Base-by-base conservation (phyloP, 345 rosid species). In the Kandelia obovata region DNA sequence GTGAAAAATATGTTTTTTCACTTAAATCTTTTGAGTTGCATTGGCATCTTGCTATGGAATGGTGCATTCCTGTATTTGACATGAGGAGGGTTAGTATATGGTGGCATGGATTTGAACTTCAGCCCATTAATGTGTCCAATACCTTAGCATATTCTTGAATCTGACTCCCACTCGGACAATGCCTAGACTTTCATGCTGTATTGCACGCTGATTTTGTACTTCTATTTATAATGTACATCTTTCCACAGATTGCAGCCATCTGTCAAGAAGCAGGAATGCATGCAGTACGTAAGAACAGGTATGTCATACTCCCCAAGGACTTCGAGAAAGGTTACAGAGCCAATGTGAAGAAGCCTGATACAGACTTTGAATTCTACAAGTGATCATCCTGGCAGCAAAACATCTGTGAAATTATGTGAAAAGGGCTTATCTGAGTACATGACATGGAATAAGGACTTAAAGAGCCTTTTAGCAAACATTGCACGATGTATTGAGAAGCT, bases 251-350 rank as follows among this genome's bases (percentile, higher is more conserved):
- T 73, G 78, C 97, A 49, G 99, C 99, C 20, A 95, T 95, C 64
- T 95, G 99, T 67, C 99, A 95, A 77, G 99, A 95, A 82, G 99
- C 99, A 47, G 99, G 99, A 60, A 95, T 95, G 99, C 99, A 95
- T 46, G 99, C 99, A 2, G 99, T 95, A 13, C 82, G 99, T 31
- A 95, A 95, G 87, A 95, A 95, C 84, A 87, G 99, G 71, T 95
- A 95, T 34, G 97, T 95, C 62, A 95, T 95, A 49, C 86, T 92
- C 52, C 97, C 99, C 0, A 95, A 95, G 81, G 99, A 95, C 77
- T 95, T 95, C 21, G 99, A 95, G 83, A 95, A 92, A 84, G 99
- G 99, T 2, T 95, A 95, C 79, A 84, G 99, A 61, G 66, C 96
- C 63, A 95, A 91, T n/a, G 99, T 95, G 80, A 95, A 95, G 96